A percentile compares a stretch with the other conserved stretches of the same genome.
Conservation (phyloP, 805 yeast species). For the Cyberlindnera xishuangbannaensis region DNA sequence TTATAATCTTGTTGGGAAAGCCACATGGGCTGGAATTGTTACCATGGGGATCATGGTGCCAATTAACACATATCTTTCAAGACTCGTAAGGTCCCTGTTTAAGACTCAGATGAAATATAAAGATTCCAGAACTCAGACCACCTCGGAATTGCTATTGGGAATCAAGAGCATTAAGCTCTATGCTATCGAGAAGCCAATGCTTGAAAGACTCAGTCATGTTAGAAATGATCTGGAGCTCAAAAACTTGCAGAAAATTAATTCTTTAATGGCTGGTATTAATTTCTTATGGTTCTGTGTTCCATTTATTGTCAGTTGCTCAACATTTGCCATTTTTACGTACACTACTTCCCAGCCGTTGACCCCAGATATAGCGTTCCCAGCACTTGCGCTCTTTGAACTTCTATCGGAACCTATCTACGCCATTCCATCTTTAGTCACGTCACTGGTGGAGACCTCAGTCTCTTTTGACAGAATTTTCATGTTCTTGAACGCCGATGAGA, state of each 20-base stretch:
- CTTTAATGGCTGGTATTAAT: conserved; percentile 38
- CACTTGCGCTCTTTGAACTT: conserved; percentile 53
- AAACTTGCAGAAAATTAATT: conserved; percentile 44
- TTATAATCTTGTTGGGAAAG: conserved; percentile 49
- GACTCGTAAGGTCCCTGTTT: conserved; percentile 38
- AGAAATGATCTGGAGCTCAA: conserved; percentile 55
- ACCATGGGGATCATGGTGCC: conserved; percentile 55
- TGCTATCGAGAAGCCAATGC: conserved; percentile 67
- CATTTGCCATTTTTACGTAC: conserved; percentile 50
- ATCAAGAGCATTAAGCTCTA: conserved; percentile 63
- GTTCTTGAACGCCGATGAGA: conserved; percentile 42
- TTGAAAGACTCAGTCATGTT: conserved; percentile 41
- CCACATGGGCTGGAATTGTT: conserved; percentile 52
- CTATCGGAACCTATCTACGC: conserved; percentile 53
- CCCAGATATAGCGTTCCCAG: conserved; percentile 66
- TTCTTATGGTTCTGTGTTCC: conserved; percentile 65
- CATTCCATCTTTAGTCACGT: conserved; percentile 52
- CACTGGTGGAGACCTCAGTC: conserved; percentile 53
- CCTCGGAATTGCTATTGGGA: conserved; percentile 53
- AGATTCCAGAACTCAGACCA: conserved; percentile 52
- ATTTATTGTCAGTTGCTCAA: conserved; percentile 54
- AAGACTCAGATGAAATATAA: conserved; percentile 56
- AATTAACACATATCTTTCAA: conserved; percentile 43
- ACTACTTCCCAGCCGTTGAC: conserved; percentile 42
- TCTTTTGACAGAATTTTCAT: conserved; percentile 48